Evolutionary conservation across 2,329 filamentous ascomycete species (phyloP), one percentile per base, ranked within the genome.

Genomic region (Alternaria longipes): DNA sequence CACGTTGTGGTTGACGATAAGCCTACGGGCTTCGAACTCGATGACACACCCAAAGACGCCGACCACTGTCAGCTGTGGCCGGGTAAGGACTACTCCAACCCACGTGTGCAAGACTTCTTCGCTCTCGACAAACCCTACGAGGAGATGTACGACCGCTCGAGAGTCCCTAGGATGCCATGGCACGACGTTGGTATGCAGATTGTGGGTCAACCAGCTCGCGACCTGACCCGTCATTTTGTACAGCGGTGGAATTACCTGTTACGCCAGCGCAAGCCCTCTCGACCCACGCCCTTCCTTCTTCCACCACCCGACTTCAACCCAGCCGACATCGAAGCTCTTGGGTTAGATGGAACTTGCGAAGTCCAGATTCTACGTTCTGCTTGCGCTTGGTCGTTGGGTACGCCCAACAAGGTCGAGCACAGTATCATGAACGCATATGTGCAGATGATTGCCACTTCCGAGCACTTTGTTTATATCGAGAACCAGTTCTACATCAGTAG

Each of bases 401-500:
- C 93, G 14, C 85, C 86, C 0, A 91, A 93, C 57, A 87, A 93
- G 60, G 91, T 90, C 0, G 95, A 99, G 77, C 90, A 94, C 78
- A 98, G 94, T 75, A 98, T 99, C 75, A 94, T 97, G 85, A 95
- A 91, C 65, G 94, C 95, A 4, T 98, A 98, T 74, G 87, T 96
- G 68, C 95, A 96, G 77, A 89, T 97, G 83, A 99, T 99, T 69
- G 90, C 95, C 67, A 91, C 94, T 66, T 97, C 93, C 2, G 93
- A 99, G 49, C 95, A 98, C 78, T 97, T 97, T 73, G 92, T 98
- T 53, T 98, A 99, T 79, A 97, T 98, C 67, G 95, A 99, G 78
- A 99, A 99, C 75, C 95, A 99, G 75, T 99, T 98, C 81, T 99
- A 97, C 82, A 91, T 99, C 78, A 96, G 92, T 36, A 97, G 92